Conservation (phyloP, 1,139 yeast genomes). For the Lodderomyces beijingensis region DNA sequence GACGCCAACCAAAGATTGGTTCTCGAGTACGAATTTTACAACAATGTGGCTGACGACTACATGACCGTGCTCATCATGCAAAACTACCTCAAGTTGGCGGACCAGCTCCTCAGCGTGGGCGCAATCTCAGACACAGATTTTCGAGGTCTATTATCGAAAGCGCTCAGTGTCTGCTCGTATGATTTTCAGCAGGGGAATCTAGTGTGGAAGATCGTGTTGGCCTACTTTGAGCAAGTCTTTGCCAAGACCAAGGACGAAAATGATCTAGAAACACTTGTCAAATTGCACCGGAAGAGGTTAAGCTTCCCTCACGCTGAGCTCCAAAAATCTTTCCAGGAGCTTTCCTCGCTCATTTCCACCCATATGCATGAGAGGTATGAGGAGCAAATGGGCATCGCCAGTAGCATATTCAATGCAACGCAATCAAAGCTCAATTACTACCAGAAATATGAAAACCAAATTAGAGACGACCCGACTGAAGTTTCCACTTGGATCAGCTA, state of each 20-base stretch:
- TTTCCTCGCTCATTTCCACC: constrained; percentile 41
- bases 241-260: constrained; percentile 12
- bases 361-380: constrained; percentile 31
- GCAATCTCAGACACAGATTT: constrained; percentile 13
- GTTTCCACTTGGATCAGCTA: constrained; percentile 29
- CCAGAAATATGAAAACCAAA: constrained; percentile 22
- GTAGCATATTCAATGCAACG: constrained; percentile 28
- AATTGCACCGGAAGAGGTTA: constrained; percentile 32
- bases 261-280: constrained; percentile 18
- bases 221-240: constrained; percentile 11
- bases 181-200: constrained; percentile 31
- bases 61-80: constrained; percentile 20
- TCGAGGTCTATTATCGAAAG: constrained; percentile 16
- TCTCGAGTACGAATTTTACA: constrained; percentile 18
- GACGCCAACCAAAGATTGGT: constrained; percentile 12
- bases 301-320: constrained; percentile 39
- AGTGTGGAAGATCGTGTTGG: constrained; percentile 31
- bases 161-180: constrained; percentile 25
- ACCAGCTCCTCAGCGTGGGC: constrained; percentile 3
- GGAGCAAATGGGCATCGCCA: constrained; percentile 34
- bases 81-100: constrained; percentile 13
- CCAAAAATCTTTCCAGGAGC: constrained; percentile 38
- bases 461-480: constrained; percentile 16
- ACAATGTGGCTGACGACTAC: constrained; percentile 14
- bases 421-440: constrained; percentile 23